Evolutionary conservation across 805 yeast genomes (phyloP).

Genomic region (Sugiyamaella lignohabitans): DNA sequence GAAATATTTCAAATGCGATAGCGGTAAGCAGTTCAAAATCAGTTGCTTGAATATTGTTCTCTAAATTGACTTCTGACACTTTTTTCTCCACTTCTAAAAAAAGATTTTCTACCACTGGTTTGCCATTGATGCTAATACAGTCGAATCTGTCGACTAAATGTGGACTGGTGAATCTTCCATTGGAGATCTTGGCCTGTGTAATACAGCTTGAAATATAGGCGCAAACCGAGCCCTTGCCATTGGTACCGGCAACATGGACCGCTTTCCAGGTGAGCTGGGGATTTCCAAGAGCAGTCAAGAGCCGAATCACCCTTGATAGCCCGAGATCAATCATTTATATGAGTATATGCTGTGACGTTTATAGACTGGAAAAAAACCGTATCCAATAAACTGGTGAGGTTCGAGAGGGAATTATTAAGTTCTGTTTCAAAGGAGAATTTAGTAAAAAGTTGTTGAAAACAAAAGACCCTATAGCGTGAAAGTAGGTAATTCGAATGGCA

Average conservation of each 20-base stretch:
- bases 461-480: no score
- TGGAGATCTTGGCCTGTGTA: conserved; percentile 39
- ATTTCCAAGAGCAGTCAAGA: conserved; percentile 50
- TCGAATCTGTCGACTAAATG: conserved; percentile 71
- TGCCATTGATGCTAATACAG: conserved; percentile 60
- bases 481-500: no score
- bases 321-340: conserved; percentile 48
- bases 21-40: conserved; percentile 86
- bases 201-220: conserved; percentile 69
- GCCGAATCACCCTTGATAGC: conserved; percentile 41
- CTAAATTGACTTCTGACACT: conserved; percentile 39
- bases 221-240: conserved; percentile 92
- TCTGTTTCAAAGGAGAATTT: no score
- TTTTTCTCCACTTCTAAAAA: conserved; percentile 40
- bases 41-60: conserved; percentile 55
- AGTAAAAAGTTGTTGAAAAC: no score
- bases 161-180: conserved; percentile 87
- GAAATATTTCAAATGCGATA: conserved; percentile 74
- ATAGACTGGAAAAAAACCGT: no score
- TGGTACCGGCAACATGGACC: conserved; percentile 93
- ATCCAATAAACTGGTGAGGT: no score
- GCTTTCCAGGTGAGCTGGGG: conserved; percentile 63
- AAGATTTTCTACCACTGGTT: conserved; percentile 41
- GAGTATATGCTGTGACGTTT: background rate
- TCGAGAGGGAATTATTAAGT: no score